These are phyloP conservation scores for Sugiyamaella americana DNA, from an alignment of 805 yeast species.

Conservation along the genomic window DNA sequence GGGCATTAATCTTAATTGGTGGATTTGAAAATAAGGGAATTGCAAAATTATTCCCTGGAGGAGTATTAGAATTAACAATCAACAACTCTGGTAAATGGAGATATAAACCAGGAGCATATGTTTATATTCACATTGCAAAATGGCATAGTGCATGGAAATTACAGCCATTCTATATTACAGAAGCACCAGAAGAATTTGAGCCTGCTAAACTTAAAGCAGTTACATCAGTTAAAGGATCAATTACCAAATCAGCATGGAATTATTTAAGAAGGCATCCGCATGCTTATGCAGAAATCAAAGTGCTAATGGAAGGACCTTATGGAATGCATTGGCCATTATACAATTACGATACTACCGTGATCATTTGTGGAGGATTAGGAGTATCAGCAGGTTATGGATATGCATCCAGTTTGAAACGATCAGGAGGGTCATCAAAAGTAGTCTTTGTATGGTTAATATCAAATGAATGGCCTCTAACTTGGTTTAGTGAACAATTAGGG, in stretches of 20 bases:
- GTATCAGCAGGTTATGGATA: constrained; percentile 8
- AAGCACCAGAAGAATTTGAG: constrained; percentile 5
- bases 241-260: constrained; percentile 6
- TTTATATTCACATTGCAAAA: constrained; percentile 51
- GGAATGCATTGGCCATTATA: constrained; percentile 5
- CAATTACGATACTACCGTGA: constrained; percentile 1
- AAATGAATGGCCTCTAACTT: constrained; percentile 24
- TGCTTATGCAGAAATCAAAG: neutral
- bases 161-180: constrained; percentile 57
- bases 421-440: constrained; percentile 40
- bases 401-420: constrained; percentile 22
- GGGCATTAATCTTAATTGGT: constrained; percentile 47
- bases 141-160: constrained; percentile 57
- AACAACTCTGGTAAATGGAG: constrained; percentile 42
- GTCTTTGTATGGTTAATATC: constrained; percentile 37
- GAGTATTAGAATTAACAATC: constrained; percentile 23
- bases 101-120: constrained; percentile 50
- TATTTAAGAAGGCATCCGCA: constrained; percentile 11
- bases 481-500: constrained; percentile 29
- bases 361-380: constrained; percentile 12
- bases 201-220: neutral
- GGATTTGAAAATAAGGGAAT: constrained; percentile 41
- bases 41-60: constrained; percentile 11
- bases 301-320: constrained; percentile 12
- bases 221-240: neutral